Evolutionary conservation across 352 stramenopile species (phyloP).

Genomic region (Phytopythium helicoides): DNA sequence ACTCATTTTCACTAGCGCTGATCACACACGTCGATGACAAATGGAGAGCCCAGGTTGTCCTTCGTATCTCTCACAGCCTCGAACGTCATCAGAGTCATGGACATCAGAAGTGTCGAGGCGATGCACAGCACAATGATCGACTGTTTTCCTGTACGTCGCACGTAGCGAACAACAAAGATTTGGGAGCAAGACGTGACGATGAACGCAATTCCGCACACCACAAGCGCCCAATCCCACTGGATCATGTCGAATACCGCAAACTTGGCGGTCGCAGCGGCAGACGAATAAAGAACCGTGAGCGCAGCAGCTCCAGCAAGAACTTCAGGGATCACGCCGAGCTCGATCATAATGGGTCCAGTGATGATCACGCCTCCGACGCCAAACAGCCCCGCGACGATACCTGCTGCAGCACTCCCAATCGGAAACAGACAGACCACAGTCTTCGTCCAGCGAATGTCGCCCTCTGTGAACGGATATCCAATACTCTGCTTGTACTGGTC

Average conservation of each 20-base stretch:
- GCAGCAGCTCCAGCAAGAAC: constrained; percentile 44
- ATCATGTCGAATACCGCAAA: constrained; percentile 50
- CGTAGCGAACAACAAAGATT: constrained; percentile 40
- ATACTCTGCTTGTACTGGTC: constrained; percentile 21
- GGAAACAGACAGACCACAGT: neutral
- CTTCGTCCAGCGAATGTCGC: constrained; percentile 35
- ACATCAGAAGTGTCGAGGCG: constrained; percentile 37
- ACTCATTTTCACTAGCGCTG: too few species aligned
- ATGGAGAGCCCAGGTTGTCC: constrained; percentile 26
- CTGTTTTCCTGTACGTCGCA: constrained; percentile 43
- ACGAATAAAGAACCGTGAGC: constrained; percentile 50
- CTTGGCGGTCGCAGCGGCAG: constrained; percentile 38
- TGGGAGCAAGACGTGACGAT: constrained; percentile 44
- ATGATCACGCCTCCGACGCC: constrained; percentile 59
- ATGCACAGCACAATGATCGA: constrained; percentile 63
- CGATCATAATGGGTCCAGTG: constrained; percentile 56
- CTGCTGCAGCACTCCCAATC: constrained; percentile 18
- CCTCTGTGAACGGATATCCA: constrained; percentile 25
- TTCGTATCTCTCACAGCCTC: constrained; percentile 45
- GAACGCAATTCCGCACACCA: constrained; percentile 41
- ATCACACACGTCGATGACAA: constrained; percentile 32
- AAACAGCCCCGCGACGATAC: constrained; percentile 44
- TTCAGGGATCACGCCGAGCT: constrained; percentile 50
- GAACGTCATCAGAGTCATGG: constrained; percentile 47
- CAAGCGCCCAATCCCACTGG: constrained; percentile 36